phyloP scores from a whole-genome alignment of 352 stramenopile genomes.

The Phytophthora palmivora region DNA sequence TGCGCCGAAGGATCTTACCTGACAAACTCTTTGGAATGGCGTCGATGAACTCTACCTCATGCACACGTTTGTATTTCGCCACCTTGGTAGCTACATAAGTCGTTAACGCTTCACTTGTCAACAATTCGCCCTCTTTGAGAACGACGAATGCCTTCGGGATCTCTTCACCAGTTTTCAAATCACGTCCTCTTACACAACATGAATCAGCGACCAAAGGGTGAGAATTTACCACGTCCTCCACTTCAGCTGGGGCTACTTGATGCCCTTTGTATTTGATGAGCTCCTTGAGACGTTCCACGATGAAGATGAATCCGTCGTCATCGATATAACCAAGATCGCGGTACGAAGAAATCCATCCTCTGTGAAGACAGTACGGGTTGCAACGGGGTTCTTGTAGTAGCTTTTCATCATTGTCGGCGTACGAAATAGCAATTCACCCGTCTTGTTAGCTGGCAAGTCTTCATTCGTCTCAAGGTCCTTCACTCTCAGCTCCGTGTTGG shows the following conservation, averaged over 20 bases:
- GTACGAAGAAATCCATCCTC: constrained; percentile 85
- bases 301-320: constrained; percentile 90
- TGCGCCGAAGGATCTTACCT: constrained; percentile 90
- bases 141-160: constrained; percentile 93
- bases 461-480: constrained; percentile 40
- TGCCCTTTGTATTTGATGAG: constrained; percentile 95
- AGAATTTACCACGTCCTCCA: no score
- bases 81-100: constrained; percentile 82
- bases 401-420: constrained; percentile 30
- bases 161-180: constrained; percentile 77
- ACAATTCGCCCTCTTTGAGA: constrained; percentile 46
- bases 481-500: constrained; percentile 46
- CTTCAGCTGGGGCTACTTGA: constrained; percentile 91
- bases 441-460: constrained; percentile 35
- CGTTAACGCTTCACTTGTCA: constrained; percentile 34
- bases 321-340: constrained; percentile 92
- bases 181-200: constrained; percentile 56
- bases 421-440: constrained; percentile 81
- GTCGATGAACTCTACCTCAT: constrained; percentile 86
- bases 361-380: constrained; percentile 76
- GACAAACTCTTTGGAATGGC: constrained; percentile 89
- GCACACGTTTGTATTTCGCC: constrained; percentile 88
- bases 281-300: constrained; percentile 93
- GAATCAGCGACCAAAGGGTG: constrained; percentile 81
- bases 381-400: constrained; percentile 78